Evolutionary conservation across 345 rosid genomes (phyloP).

Genomic region (Noccaea bulbosa): DNA sequence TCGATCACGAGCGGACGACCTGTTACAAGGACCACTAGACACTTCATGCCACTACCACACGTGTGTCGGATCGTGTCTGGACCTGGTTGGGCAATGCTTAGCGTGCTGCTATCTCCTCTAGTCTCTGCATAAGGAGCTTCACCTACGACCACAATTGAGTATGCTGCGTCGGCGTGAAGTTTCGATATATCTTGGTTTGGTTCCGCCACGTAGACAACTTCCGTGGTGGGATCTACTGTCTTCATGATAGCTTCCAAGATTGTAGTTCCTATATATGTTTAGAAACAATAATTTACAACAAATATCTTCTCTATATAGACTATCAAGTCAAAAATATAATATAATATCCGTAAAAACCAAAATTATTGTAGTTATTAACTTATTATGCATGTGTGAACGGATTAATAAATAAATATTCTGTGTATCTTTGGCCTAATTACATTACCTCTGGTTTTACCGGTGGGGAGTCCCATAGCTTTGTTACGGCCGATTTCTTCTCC

Average conservation of each 20-base stretch:
- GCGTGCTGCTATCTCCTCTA: constrained; percentile 55
- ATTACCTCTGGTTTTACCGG: constrained; percentile 41
- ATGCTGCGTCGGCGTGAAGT: constrained; percentile 45
- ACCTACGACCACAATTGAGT: constrained; percentile 64
- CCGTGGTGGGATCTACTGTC: constrained; percentile 57
- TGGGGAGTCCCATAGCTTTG: constrained; percentile 7
- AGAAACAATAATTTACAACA: background rate
- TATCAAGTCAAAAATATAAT: background rate
- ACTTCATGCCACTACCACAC: constrained; percentile 52
- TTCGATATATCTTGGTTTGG: constrained; percentile 48
- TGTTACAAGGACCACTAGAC: constrained; percentile 62
- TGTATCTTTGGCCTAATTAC: background rate
- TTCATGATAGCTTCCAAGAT: constrained; percentile 60
- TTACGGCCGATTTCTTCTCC: constrained; percentile 29
- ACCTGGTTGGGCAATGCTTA: constrained; percentile 60
- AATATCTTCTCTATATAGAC: background rate
- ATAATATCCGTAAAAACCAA: background rate
- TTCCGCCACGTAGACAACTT: constrained; percentile 55
- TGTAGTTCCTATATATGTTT: constrained; percentile 55
- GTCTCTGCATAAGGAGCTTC: constrained; percentile 74
- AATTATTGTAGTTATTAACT: background rate
- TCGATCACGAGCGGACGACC: constrained; percentile 73
- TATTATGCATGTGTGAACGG: constrained; percentile 4
- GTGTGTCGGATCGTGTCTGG: constrained; percentile 53
- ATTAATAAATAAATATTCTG: background rate